These are phyloP conservation scores for Boletus sp. DNA, from an alignment of 768 basidiomycete genomes.

Conservation along the genomic window DNA sequence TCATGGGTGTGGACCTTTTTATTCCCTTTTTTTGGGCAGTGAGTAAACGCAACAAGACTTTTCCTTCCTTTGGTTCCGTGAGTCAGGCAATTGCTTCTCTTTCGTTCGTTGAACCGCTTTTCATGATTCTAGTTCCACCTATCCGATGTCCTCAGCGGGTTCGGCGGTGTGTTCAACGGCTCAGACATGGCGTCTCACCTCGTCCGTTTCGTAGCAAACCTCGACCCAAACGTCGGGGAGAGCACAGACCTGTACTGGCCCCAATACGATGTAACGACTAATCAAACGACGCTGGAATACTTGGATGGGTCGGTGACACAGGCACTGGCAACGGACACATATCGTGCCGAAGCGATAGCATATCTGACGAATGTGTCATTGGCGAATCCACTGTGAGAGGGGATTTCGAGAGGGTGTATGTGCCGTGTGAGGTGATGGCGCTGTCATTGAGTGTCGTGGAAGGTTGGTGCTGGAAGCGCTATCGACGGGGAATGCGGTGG, in stretches of 20 bases:
- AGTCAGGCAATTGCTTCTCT: conserved; percentile 8
- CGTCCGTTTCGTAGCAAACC: conserved; percentile 21
- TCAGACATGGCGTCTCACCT: conserved; percentile 42
- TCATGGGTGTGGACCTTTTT: too few relatives aligned
- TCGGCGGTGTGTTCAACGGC: conserved; percentile 29
- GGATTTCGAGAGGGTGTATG: too few relatives aligned
- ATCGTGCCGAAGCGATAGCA: conserved; percentile 38
- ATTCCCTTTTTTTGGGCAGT: conserved; percentile 28
- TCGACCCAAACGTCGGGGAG: conserved; percentile 39
- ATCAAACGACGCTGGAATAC: conserved; percentile 41
- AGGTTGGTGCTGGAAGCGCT: too few relatives aligned
- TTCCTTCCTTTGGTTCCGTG: conserved; percentile 46
- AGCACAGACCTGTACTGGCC: conserved; percentile 42
- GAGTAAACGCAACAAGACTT: conserved; percentile 43
- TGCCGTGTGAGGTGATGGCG: too few relatives aligned
- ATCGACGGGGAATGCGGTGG: too few relatives aligned
- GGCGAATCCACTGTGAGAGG: conserved; percentile 5
- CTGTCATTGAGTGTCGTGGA: too few relatives aligned
- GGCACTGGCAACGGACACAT: conserved; percentile 43
- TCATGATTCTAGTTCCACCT: conserved; percentile 36
- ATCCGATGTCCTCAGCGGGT: conserved; percentile 28
- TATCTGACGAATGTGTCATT: conserved; percentile 24
- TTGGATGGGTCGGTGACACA: conserved; percentile 35
- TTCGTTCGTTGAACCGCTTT: not conserved
- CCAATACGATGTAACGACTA: conserved; percentile 32